Evolutionary conservation across 805 yeast species (phyloP).

Genomic region (Ogataea pilisensis): DNA sequence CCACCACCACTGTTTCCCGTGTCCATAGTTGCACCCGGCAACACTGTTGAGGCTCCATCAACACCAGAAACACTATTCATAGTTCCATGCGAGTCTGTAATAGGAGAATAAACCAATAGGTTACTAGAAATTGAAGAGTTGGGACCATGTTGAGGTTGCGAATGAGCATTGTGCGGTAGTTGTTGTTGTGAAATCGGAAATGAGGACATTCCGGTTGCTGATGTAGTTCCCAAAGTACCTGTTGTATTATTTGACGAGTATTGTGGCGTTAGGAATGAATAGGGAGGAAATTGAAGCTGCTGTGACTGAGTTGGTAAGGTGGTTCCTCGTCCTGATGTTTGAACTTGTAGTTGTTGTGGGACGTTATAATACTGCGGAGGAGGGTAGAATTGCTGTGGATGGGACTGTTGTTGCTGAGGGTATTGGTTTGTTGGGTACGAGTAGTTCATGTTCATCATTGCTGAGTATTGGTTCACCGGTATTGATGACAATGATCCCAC

Average conservation of each 20-base stretch:
- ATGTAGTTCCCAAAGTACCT: background rate
- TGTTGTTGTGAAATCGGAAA: background rate
- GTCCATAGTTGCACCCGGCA: no score
- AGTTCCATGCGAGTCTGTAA: no score
- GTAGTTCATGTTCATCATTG: slow-evolving; percentile 1
- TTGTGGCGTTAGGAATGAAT: background rate
- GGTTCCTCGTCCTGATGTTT: background rate
- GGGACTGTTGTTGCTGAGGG: slow-evolving; percentile 15
- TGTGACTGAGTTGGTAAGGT: background rate
- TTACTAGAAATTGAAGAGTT: background rate
- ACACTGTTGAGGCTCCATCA: background rate
- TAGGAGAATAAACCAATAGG: background rate
- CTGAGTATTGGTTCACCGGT: background rate
- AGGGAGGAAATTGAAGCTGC: background rate
- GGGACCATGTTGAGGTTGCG: background rate
- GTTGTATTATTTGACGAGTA: background rate
- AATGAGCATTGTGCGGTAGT: background rate
- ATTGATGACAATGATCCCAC: slow-evolving; percentile 1
- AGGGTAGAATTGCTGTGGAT: slow-evolving; percentile 4
- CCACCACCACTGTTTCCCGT: no score
- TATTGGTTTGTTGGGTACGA: slow-evolving; percentile 3
- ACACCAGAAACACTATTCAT: background rate
- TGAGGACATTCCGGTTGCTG: background rate
- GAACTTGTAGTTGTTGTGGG: background rate
- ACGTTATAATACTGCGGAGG: background rate